These are phyloP conservation scores for Tricharina praecox DNA, from an alignment of 495 filamentous ascomycete genomes.

Conservation along the genomic window DNA sequence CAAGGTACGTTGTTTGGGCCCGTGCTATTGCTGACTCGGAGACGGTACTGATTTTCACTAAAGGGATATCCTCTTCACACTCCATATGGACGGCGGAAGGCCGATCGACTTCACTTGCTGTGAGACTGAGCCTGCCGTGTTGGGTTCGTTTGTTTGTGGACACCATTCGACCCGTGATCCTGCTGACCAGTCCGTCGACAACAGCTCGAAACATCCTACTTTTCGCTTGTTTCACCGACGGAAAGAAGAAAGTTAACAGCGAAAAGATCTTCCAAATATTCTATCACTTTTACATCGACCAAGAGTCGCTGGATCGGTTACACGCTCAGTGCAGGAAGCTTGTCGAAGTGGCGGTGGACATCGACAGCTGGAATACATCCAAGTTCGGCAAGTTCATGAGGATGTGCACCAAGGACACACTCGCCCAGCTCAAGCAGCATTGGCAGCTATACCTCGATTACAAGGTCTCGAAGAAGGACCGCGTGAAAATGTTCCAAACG, in stretches of 20 bases:
- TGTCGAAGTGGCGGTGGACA: conserved; percentile 19
- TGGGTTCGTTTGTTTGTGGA: conserved; percentile 32
- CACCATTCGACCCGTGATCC: no score
- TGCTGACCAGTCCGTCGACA: not conserved
- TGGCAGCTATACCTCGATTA: conserved; percentile 16
- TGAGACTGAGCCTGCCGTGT: conserved; percentile 32
- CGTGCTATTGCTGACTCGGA: not conserved
- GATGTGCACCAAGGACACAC: conserved; percentile 24
- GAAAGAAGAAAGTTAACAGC: conserved; percentile 2
- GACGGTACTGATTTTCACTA: conserved; percentile 9
- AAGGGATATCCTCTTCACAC: conserved; percentile 16
- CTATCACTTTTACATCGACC: conserved; percentile 35
- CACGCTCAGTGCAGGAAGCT: conserved; percentile 25
- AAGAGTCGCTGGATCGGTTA: conserved; percentile 24
- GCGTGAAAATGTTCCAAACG: conserved; percentile 7
- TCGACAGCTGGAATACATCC: conserved; percentile 22
- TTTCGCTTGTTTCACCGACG: conserved; percentile 28
- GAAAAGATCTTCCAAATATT: conserved; percentile 40
- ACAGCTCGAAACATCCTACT: conserved; percentile 38
- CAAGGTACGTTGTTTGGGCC: conserved; percentile 22
- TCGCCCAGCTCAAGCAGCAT: conserved; percentile 15
- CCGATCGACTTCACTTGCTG: conserved; percentile 33
- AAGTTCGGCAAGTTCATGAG: conserved; percentile 21
- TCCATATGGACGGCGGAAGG: conserved; percentile 1
- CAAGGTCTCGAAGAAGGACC: conserved; percentile 9